Percentiles rank a stretch among this genome's conserved stretches.
phyloP scores from a whole-genome alignment of 1,139 yeast species.

The Hyphopichia pseudoburtonii region DNA sequence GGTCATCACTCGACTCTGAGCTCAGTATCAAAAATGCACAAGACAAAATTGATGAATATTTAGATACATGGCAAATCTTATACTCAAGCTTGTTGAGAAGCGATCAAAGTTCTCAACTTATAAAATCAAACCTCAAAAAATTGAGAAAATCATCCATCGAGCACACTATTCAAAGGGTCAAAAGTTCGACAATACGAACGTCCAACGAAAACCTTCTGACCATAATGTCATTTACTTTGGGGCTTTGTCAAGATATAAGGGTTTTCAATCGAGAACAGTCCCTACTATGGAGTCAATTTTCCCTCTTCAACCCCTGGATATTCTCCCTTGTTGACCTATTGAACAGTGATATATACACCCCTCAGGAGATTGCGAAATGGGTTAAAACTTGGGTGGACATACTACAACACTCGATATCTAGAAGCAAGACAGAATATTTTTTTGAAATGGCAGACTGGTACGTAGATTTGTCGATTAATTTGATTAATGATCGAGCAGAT shows the following conservation, averaged over 20 bases:
- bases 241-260: not conserved
- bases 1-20: not conserved
- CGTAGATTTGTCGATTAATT: not conserved
- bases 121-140: no score
- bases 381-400: not conserved
- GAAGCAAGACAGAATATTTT: no score
- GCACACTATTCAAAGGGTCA: no score
- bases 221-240: no score
- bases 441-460: slow-evolving; percentile 1
- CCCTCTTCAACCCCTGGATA: not conserved
- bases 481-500: not conserved
- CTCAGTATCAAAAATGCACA: no score
- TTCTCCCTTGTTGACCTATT: not conserved
- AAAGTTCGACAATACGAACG: no score
- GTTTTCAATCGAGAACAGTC: not conserved
- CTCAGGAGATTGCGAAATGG: not conserved
- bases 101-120: no score
- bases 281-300: not conserved
- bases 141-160: no score
- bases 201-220: not conserved
- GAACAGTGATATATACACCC: not conserved
- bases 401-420: not conserved
- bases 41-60: no score
- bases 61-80: no score
- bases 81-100: no score